A percentile compares a stretch with the other conserved stretches of the same genome.
Conservation (phyloP, 1,284 basidiomycete genomes). For the Apiotrichum mycotoxinovorans region DNA sequence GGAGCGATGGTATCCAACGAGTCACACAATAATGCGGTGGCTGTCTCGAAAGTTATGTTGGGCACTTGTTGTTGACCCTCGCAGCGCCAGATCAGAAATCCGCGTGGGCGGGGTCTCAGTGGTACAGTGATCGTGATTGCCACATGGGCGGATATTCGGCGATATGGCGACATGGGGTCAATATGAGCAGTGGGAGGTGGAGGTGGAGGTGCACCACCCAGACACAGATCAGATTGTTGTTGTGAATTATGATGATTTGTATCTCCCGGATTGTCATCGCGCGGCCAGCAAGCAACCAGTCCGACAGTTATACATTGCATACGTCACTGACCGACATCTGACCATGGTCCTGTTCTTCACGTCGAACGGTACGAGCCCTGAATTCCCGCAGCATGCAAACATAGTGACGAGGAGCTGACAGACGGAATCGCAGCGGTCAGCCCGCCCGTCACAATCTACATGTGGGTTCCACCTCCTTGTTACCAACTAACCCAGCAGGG, state of each 20-base stretch:
- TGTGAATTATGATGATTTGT: not conserved
- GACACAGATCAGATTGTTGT: not conserved
- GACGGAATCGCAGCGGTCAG: slow-evolving; percentile 46
- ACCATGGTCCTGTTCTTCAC: slow-evolving; percentile 59
- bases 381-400: too few relatives aligned
- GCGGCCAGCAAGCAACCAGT: too few relatives aligned
- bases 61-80: too few relatives aligned
- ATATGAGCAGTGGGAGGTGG: not conserved
- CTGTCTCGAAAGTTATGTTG: too few relatives aligned
- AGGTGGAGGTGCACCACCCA: slow-evolving; percentile 10
- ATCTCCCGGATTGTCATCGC: too few relatives aligned
- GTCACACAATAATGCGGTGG: too few relatives aligned
- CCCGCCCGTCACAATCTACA: slow-evolving; percentile 76
- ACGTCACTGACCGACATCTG: not conserved
- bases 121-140: too few relatives aligned
- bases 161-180: not conserved
- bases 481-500: slow-evolving; percentile 56
- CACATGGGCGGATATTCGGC: slow-evolving; percentile 1
- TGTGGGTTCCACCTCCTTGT: slow-evolving; percentile 55
- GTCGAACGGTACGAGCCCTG: slow-evolving; percentile 50
- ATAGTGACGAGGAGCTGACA: not conserved
- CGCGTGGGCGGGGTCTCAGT: too few relatives aligned
- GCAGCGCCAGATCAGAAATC: slow-evolving; percentile 4
- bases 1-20: too few relatives aligned
- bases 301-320: too few relatives aligned